Evolutionary conservation across 768 basidiomycete species (phyloP).

Genomic region (Sarcodon aspratus): DNA sequence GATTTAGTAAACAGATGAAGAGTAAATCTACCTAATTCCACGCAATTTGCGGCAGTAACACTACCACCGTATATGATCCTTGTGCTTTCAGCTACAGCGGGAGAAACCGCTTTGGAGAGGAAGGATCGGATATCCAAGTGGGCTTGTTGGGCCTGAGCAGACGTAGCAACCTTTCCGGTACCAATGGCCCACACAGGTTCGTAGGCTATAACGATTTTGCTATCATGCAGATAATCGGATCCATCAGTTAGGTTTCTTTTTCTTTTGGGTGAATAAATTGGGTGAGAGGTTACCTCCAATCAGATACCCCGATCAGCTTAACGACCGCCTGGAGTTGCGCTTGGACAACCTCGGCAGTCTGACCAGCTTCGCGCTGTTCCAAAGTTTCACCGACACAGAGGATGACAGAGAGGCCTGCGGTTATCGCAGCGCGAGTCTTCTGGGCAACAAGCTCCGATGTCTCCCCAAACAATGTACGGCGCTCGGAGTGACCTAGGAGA

Average conservation of each 20-base stretch:
- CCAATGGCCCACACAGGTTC: conserved; percentile 99
- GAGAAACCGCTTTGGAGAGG: conserved; percentile 53
- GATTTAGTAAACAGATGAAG: background rate
- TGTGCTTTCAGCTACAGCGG: conserved; percentile 55
- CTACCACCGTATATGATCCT: conserved; percentile 96
- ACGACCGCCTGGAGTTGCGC: conserved; percentile 73
- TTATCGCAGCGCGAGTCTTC: conserved; percentile 80
- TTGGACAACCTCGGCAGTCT: conserved; percentile 74
- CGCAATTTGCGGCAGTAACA: conserved; percentile 81
- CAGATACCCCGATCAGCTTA: conserved; percentile 40
- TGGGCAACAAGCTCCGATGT: conserved; percentile 69
- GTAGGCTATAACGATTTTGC: conserved; percentile 90
- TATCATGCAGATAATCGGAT: conserved; percentile 21
- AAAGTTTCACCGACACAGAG: conserved; percentile 96
- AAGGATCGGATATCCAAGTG: conserved; percentile 77
- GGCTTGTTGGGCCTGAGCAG: conserved; percentile 86
- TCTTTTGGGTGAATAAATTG: background rate
- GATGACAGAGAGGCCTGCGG: conserved; percentile 71
- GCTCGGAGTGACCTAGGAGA: conserved; percentile 81
- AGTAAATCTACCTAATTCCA: conserved; percentile 62
- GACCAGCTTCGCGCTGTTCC: conserved; percentile 66
- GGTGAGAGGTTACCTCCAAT: conserved; percentile 62
- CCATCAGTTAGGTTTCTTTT: background rate
- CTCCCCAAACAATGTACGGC: conserved; percentile 88
- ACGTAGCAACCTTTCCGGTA: conserved; percentile 90